phyloP scores from a whole-genome alignment of 352 stramenopile species.

The Globisporangium ultimum region DNA sequence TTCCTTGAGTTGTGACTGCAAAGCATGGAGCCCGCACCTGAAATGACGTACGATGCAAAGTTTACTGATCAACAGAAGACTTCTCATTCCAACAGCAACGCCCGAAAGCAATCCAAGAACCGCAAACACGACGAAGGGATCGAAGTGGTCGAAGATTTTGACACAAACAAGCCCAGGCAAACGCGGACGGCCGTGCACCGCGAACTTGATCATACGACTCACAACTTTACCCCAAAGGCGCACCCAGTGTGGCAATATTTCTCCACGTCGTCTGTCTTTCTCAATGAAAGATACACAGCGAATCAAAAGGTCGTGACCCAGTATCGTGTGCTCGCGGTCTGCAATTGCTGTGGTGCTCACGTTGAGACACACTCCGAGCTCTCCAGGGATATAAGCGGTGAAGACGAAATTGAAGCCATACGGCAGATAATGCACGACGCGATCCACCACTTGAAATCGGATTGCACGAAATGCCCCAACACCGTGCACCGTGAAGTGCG shows the following conservation, averaged over 20 bases:
- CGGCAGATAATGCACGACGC: constrained; percentile 1
- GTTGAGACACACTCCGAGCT: constrained; percentile 2
- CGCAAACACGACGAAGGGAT: neutral
- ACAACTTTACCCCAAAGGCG: neutral
- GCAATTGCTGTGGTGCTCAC: constrained; percentile 3
- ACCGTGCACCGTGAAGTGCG: neutral
- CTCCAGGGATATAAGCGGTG: neutral
- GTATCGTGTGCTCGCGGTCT: constrained; percentile 1
- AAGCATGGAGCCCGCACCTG: neutral
- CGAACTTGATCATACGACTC: too few species aligned
- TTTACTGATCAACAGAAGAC: neutral
- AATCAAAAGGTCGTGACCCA: neutral
- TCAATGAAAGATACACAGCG: neutral
- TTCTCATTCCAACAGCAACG: too few species aligned
- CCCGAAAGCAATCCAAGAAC: too few species aligned
- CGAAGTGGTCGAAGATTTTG: neutral
- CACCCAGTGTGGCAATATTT: constrained; percentile 7
- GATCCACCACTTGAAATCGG: constrained; percentile 1
- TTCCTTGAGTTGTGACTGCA: too few species aligned
- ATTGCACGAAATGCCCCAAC: constrained; percentile 1
- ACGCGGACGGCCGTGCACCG: too few species aligned
- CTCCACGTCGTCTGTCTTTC: neutral
- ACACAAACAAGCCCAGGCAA: too few species aligned
- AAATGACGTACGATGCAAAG: constrained; percentile 1
- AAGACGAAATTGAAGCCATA: constrained; percentile 2